A percentile compares a stretch with the other conserved stretches of the same genome.
These are phyloP conservation scores for Melastoma candidum DNA, from an alignment of 441 rosid species.

Conservation along the genomic window DNA sequence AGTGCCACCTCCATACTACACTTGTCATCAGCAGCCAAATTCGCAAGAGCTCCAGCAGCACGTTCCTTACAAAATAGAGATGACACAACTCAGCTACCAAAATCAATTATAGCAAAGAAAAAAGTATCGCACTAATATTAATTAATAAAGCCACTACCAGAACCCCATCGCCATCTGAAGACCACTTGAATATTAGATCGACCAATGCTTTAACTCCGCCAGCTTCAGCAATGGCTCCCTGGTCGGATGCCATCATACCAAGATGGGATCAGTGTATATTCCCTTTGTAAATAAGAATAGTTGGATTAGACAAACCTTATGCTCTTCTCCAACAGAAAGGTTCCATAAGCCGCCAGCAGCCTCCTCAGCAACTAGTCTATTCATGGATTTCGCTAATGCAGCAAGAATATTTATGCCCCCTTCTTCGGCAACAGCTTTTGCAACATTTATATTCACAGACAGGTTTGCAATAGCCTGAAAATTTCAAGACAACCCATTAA, in stretches of 20 bases:
- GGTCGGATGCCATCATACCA: conserved; percentile 9
- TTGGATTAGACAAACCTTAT: conserved; percentile 45
- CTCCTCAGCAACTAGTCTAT: conserved; percentile 91
- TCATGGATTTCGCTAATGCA: conserved; percentile 79
- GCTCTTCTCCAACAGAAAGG: conserved; percentile 99
- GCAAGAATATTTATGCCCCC: conserved; percentile 82
- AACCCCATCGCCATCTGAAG: conserved; percentile 80
- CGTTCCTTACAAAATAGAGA: conserved; percentile 57
- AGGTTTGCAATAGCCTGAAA: conserved; percentile 86
- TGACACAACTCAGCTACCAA: conserved; percentile 1
- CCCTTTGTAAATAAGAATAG: conserved; percentile 1
- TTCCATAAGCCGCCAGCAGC: conserved; percentile 99
- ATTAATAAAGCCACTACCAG: conserved; percentile 39
- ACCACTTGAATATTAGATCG: conserved; percentile 93
- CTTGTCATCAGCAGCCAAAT: conserved; percentile 96
- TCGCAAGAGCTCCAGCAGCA: conserved; percentile 96
- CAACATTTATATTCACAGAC: conserved; percentile 86
- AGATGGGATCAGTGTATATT: conserved; percentile 10
- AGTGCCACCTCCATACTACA: conserved; percentile 88
- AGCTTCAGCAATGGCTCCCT: conserved; percentile 93
- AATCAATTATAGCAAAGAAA: too few relatives aligned
- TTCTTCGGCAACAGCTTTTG: conserved; percentile 88
- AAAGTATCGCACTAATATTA: neutral
- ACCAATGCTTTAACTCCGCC: conserved; percentile 92
- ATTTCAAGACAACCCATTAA: conserved; percentile 5